Evolutionary conservation across 768 basidiomycete species (phyloP).

Genomic region (Imleria badia): DNA sequence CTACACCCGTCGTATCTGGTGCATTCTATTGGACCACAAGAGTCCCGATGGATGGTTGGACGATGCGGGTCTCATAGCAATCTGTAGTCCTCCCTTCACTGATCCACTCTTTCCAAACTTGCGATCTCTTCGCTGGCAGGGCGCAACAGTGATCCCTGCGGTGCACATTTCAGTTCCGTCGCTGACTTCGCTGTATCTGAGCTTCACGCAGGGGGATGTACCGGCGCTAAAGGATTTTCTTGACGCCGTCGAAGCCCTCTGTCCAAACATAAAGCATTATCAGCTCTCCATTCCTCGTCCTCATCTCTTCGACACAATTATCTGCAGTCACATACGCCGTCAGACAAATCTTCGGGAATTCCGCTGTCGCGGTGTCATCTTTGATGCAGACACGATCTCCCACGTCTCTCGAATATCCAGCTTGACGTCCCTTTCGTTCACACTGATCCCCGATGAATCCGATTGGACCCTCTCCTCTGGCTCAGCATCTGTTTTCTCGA

Average conservation of each 20-base stretch:
- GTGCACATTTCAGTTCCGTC: not conserved
- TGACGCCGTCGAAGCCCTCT: no score
- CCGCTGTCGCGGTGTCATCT: not conserved
- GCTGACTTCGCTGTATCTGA: not conserved
- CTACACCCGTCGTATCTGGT: constrained; percentile 2
- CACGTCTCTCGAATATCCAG: not conserved
- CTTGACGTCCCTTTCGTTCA: not conserved
- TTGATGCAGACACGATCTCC: not conserved
- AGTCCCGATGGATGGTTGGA: not conserved
- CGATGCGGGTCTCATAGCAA: not conserved
- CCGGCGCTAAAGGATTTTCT: not conserved
- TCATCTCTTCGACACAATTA: not conserved
- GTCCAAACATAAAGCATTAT: not conserved
- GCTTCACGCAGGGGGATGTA: no score
- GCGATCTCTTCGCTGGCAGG: not conserved
- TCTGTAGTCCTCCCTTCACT: not conserved
- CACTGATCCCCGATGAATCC: not conserved
- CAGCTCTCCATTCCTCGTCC: not conserved
- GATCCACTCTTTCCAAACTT: constrained; percentile 4
- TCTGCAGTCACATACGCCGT: not conserved
- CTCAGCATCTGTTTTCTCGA: not conserved
- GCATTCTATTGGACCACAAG: not conserved
- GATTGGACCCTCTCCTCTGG: not conserved
- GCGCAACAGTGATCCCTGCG: not conserved
- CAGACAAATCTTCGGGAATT: not conserved